Evolutionary conservation across 2,329 filamentous ascomycete genomes (phyloP), one percentile per base, ranked within the genome.

Genomic region (Diaporthe sp.): DNA sequence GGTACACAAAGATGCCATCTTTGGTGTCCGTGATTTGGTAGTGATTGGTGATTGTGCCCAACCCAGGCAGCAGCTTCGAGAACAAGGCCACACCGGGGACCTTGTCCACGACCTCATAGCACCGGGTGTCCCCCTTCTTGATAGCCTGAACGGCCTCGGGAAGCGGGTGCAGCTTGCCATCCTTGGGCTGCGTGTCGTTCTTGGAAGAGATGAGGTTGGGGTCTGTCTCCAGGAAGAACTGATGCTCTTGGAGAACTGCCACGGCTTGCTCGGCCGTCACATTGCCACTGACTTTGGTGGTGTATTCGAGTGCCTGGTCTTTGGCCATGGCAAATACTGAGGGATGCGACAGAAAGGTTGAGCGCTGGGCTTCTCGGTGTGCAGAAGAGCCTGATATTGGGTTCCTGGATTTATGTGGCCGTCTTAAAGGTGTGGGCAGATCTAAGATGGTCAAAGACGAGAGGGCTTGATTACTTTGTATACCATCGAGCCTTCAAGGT

Each of bases 141-240:
- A 68, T 44, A 15, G 72, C 51, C 28, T 73, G 51, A 3, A 68
- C 44, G 3, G 61, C 19, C 34, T 55, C 46, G 12, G 72, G 72
- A 13, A 73, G 28, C 6, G 59, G 57, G 39, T 73, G 28, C 10
- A 68, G 25, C n/a, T 57, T 73, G 22, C 72, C 72, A 6, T 55
- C 72, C 34, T 73, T 53, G 19, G 72, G 72, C 49, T 73, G 57
- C 0, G 62, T 65, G 49, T 73, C 72, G 1, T 28, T 19, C 46
- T 57, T 73, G 72, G 39, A 73, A 15, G 61, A 68, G 25, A 73
- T 37, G 34, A 73, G 31, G 42, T 73, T 73, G 10, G 72, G 72
- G 37, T 73, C 72, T 1, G 53, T 65, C 15, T 57, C 49, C 12
- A 73, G 28, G 61, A 73, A 73, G 72, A 73, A 68, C 12, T 67